phyloP scores from a whole-genome alignment of 192 early-diverging fungal species.

The Mortierella hygrophila region DNA sequence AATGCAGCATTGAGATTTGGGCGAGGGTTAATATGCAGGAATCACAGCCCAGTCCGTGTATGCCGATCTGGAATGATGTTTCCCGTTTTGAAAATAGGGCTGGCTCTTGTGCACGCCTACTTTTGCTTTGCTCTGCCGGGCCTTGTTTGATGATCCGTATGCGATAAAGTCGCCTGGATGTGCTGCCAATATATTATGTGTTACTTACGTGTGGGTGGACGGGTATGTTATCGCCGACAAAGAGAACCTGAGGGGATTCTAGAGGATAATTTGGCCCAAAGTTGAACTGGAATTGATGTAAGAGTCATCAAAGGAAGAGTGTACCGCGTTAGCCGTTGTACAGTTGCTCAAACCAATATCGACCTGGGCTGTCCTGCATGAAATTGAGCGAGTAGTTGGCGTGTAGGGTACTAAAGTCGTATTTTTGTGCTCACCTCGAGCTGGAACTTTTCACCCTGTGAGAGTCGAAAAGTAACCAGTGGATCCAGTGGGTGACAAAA shows the following conservation, averaged over 20 bases:
- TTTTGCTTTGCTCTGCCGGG: background rate
- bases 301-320: background rate
- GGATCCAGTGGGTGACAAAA: slow-evolving; percentile 2
- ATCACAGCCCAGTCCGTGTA: slow-evolving; percentile 3
- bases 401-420: background rate
- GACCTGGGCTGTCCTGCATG: background rate
- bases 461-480: too few species aligned
- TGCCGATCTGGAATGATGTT: background rate
- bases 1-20: background rate
- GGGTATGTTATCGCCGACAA: slow-evolving; percentile 69
- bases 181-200: background rate
- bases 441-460: slow-evolving; percentile 62
- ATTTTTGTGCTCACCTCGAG: slow-evolving; percentile 56
- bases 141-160: background rate
- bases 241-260: slow-evolving; percentile 80
- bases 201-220: slow-evolving; percentile 77
- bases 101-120: background rate
- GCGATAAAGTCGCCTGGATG: background rate
- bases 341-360: background rate
- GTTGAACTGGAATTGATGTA: slow-evolving; percentile 64
- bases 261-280: slow-evolving; percentile 81
- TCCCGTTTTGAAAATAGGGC: background rate
- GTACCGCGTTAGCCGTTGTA: background rate
- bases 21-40: background rate
- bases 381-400: background rate